A percentile compares a stretch with the other conserved stretches of the same genome.
Conservation (phyloP, 73 alveolate genomes). For the Loxodes magnus region DNA sequence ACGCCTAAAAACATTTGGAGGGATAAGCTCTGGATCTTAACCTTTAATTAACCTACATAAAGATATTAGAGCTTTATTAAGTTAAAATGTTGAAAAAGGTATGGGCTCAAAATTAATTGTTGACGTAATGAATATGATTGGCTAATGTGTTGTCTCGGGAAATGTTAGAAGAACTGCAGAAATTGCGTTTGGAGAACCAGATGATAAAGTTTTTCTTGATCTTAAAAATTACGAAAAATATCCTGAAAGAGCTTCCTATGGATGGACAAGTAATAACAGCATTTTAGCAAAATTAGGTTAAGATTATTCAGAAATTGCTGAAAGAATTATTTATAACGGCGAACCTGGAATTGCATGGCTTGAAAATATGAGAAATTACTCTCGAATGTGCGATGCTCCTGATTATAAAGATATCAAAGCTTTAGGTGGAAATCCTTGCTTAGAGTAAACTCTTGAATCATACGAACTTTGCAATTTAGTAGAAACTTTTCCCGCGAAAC, state of each 20-base stretch:
- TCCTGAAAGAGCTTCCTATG: neutral
- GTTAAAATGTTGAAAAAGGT: neutral
- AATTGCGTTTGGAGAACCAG: neutral
- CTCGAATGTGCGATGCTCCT: constrained; percentile 45
- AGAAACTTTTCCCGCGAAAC: constrained; percentile 45
- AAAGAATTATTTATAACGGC: constrained; percentile 29
- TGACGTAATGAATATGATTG: neutral
- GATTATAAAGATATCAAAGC: constrained; percentile 34
- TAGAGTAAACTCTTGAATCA: constrained; percentile 48
- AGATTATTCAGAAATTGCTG: constrained; percentile 14
- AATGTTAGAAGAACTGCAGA: constrained; percentile 3
- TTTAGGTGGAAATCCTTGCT: constrained; percentile 57
- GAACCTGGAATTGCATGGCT: constrained; percentile 63
- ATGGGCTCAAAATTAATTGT: neutral
- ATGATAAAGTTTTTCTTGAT: neutral
- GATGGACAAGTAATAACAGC: neutral
- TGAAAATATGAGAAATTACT: constrained; percentile 36
- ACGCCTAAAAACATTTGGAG: neutral
- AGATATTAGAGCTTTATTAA: neutral
- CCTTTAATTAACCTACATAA: neutral
- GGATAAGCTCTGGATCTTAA: neutral
- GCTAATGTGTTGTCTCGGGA: constrained; percentile 1
- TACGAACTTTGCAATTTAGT: constrained; percentile 51
- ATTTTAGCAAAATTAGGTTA: neutral
- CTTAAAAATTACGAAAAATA: neutral